Evolutionary conservation across 179 eudicot genomes (phyloP), one percentile per base, ranked within the genome.

Genomic region (Dionaea muscipula): DNA sequence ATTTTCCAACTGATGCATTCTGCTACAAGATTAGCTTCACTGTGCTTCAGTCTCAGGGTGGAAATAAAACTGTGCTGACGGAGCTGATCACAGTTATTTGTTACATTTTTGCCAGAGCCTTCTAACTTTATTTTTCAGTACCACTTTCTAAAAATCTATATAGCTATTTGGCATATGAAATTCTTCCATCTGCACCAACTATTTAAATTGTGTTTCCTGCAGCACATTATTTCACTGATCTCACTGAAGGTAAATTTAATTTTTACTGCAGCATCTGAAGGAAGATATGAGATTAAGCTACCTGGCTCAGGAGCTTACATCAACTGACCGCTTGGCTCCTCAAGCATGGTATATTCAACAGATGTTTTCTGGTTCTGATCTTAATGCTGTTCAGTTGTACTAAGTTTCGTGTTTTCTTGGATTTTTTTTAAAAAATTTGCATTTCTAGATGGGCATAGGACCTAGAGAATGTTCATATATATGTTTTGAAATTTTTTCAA

Each of bases 261-360:
- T 45, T 59, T 14, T 46, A 17, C 66, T 69, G 68, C 78, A 93
- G 99, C 99, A 83, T 75, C 51, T 93, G 68, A 93, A 85, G 78
- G 85, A 88, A 75, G 99, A 93, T 62, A 93, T 89, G 99, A 88
- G 82, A 73, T 70, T 93, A 70, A 85, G 99, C 72, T 93, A 88
- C 75, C 80, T 93, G 64, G 96, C 99, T 49, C 96, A 89, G 72
- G 99, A 88, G 75, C 80, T 93, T 71, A 62, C 79, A 66, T 80
- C 95, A 70, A 89, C 89, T 53, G 99, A 93, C 51, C 95, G 96
- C 54, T 75, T 88, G 70, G 86, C 99, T 72, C 85, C 96, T 60
- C 99, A 93, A 75, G 76, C 99, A 56, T 93, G 96, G 99, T 93
- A 84, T 25, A 12, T 75, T 54, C 57, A 41, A 43, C 40, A 39